These are phyloP conservation scores for Ascochyta koolunga DNA, from an alignment of 2,329 filamentous ascomycete genomes.

Conservation along the genomic window DNA sequence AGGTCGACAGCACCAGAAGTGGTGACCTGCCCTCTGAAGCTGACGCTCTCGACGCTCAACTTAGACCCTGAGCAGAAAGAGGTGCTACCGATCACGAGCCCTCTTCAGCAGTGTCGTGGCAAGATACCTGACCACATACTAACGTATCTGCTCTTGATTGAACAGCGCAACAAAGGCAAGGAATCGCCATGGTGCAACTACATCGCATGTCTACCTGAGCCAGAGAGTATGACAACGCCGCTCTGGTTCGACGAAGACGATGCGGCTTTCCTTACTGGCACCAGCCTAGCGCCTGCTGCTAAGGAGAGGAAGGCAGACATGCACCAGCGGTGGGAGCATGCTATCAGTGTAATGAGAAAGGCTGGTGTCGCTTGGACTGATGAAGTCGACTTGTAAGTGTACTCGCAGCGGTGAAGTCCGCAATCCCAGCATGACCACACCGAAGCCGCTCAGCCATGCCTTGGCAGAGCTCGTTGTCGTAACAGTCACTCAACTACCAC, in stretches of 20 bases:
- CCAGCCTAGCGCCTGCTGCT: conserved; percentile 39
- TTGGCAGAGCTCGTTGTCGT: neutral
- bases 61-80: conserved; percentile 35
- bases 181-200: conserved; percentile 46
- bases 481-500: neutral
- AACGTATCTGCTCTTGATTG: conserved; percentile 44
- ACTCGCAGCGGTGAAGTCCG: neutral
- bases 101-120: conserved; percentile 31
- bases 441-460: neutral
- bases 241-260: conserved; percentile 47
- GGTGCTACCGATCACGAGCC: conserved; percentile 34
- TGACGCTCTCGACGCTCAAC: conserved; percentile 46
- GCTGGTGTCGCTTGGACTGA: conserved; percentile 20
- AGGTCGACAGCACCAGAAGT: conserved; percentile 29
- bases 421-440: neutral
- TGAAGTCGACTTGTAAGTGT: conserved; percentile 33
- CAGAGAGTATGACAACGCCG: conserved; percentile 44
- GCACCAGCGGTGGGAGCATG: conserved; percentile 34
- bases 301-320: conserved; percentile 27
- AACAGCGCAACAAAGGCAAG: conserved; percentile 37
- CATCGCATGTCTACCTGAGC: conserved; percentile 42
- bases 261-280: conserved; percentile 42
- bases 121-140: conserved; percentile 42
- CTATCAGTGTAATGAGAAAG: conserved; percentile 27
- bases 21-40: conserved; percentile 39